A percentile compares a stretch with the other conserved stretches of the same genome.
phyloP scores from a whole-genome alignment of 257 asterid species.

The Leonotis leonurus region DNA sequence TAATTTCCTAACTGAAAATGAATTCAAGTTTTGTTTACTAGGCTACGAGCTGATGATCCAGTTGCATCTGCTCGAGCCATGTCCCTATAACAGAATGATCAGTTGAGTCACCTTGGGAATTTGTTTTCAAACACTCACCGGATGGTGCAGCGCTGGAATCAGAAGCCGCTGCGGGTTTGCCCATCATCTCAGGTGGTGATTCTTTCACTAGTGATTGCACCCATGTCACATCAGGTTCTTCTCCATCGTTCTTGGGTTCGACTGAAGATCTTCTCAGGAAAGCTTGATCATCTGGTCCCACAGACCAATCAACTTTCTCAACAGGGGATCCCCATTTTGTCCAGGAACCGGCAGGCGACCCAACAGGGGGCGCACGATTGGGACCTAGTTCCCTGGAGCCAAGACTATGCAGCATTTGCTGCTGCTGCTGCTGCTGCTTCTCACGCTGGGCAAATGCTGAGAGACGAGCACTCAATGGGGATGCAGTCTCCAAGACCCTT shows the following conservation, averaged over 20 bases:
- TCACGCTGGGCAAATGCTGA: constrained; percentile 60
- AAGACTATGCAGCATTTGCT: constrained; percentile 58
- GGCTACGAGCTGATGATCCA: constrained; percentile 75
- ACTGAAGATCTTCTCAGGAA: constrained; percentile 30
- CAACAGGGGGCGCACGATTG: constrained; percentile 29
- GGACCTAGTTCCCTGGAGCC: constrained; percentile 62
- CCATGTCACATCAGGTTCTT: constrained; percentile 89
- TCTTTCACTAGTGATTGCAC: constrained; percentile 95
- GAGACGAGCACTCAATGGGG: constrained; percentile 66
- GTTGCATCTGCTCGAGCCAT: constrained; percentile 96
- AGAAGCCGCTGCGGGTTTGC: constrained; percentile 47
- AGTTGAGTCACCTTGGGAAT: constrained; percentile 44
- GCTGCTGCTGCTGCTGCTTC: constrained; percentile 53
- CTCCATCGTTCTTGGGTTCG: constrained; percentile 36
- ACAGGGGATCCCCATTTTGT: constrained; percentile 66
- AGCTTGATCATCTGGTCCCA: constrained; percentile 46
- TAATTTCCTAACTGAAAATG: constrained; percentile 33
- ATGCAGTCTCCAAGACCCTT: constrained; percentile 66
- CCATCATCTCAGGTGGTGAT: constrained; percentile 85
- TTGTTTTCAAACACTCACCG: constrained; percentile 71
- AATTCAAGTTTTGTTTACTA: constrained; percentile 36
- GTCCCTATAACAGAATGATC: constrained; percentile 83
- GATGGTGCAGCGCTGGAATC: constrained; percentile 51
- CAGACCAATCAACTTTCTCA: constrained; percentile 70
- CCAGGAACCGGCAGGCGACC: constrained; percentile 54